These are phyloP conservation scores for Mortierella sp. DNA, from an alignment of 371 early-diverging fungal species.

Conservation along the genomic window DNA sequence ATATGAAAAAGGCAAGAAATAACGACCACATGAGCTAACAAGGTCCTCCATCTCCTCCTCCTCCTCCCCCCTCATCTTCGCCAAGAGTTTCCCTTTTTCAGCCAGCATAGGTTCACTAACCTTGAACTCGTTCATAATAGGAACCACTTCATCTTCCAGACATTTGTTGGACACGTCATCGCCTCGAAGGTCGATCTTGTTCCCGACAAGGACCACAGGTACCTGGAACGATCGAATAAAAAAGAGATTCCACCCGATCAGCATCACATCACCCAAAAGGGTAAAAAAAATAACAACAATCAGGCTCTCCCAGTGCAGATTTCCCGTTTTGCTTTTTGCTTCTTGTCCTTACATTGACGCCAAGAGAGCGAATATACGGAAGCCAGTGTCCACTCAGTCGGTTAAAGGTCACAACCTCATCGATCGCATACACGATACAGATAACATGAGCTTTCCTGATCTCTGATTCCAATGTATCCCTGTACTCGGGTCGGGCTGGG, in stretches of 20 bases:
- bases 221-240: constrained; percentile 69
- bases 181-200: constrained; percentile 93
- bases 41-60: too few relatives aligned
- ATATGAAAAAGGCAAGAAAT: background rate
- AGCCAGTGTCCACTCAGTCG: constrained; percentile 91
- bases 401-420: constrained; percentile 84
- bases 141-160: constrained; percentile 92
- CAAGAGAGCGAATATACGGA: constrained; percentile 89
- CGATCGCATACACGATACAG: constrained; percentile 94
- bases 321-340: background rate
- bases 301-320: background rate
- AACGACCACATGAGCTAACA: too few relatives aligned
- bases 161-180: constrained; percentile 81
- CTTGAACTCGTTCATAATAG: constrained; percentile 98
- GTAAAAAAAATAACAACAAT: too few relatives aligned
- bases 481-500: constrained; percentile 85
- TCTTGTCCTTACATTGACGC: constrained; percentile 79
- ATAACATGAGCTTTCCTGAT: constrained; percentile 96
- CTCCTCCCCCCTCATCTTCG: too few relatives aligned
- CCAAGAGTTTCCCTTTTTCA: too few relatives aligned
- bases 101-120: constrained; percentile 53
- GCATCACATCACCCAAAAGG: too few relatives aligned
- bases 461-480: constrained; percentile 88
- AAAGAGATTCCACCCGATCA: too few relatives aligned
- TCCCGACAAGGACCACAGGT: constrained; percentile 96